Evolutionary conservation across 371 early-diverging fungal genomes (phyloP).

Genomic region (Mortierella sp.): DNA sequence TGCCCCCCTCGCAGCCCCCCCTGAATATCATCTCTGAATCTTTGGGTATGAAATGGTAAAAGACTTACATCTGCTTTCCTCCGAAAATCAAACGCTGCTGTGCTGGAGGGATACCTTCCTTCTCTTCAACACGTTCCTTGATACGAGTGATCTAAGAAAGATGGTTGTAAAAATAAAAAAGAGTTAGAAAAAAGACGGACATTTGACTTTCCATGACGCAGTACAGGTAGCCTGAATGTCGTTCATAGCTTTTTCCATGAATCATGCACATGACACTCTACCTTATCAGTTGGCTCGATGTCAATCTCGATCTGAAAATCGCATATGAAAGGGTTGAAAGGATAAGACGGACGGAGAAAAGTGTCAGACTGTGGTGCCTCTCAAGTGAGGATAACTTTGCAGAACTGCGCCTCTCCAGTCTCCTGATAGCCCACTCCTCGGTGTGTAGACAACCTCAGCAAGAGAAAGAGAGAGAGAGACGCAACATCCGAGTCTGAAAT

Average conservation of each 20-base stretch:
- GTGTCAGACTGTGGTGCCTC: not conserved
- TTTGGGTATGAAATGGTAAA: too few species aligned
- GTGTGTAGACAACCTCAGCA: not conserved
- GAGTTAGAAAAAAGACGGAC: not conserved
- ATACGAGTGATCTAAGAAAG: conserved; percentile 79
- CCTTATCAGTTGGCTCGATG: conserved; percentile 86
- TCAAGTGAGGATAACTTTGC: not conserved
- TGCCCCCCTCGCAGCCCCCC: too few species aligned
- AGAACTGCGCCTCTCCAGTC: conserved; percentile 22
- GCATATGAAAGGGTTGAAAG: not conserved
- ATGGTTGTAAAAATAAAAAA: not conserved
- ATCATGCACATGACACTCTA: conserved; percentile 20
- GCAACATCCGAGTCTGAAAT: not conserved
- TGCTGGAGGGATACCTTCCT: conserved; percentile 96
- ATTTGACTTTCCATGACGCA: not conserved
- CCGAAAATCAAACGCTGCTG: conserved; percentile 96
- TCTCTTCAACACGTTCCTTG: conserved; percentile 95
- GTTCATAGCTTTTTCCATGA: not conserved
- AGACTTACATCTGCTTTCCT: conserved; percentile 91
- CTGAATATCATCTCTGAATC: too few species aligned
- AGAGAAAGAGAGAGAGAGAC: too few species aligned
- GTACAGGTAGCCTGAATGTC: not conserved
- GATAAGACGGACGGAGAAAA: conserved; percentile 5
- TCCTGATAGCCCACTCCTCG: not conserved
- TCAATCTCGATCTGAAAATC: conserved; percentile 87